Percentiles rank a stretch among this genome's conserved stretches.
Conservation (phyloP, 257 asterid genomes). For the Lycium barbarum region DNA sequence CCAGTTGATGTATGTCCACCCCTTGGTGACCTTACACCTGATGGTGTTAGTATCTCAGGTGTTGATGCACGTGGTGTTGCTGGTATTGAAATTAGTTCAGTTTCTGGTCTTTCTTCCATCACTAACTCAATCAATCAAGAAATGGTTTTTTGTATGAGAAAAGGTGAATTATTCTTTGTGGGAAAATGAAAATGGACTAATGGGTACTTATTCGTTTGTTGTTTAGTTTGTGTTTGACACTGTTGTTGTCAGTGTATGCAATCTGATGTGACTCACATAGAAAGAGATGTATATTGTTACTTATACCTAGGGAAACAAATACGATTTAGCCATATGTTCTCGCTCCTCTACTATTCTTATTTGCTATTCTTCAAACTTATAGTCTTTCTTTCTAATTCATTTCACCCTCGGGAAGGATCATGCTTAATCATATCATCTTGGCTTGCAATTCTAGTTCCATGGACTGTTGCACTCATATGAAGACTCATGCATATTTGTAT, state of each 20-base stretch:
- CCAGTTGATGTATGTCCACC: conserved; percentile 49
- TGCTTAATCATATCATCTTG: no score
- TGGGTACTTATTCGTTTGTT: not conserved
- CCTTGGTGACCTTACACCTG: conserved; percentile 91
- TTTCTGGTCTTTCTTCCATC: conserved; percentile 96
- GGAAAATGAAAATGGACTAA: not conserved
- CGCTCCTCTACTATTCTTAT: no score
- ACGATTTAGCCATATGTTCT: no score
- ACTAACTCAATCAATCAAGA: not conserved
- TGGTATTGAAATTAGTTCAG: conserved; percentile 95
- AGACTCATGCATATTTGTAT: no score
- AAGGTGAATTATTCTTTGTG: not conserved
- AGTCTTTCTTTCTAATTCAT: no score
- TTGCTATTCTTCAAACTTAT: no score
- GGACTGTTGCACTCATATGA: no score
- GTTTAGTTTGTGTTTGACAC: not conserved
- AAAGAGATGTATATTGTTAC: no score
- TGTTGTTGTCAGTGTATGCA: conserved; percentile 4
- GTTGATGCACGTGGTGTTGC: conserved; percentile 98
- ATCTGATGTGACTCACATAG: no score
- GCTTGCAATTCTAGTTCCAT: no score
- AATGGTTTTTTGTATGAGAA: not conserved
- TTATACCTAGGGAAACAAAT: no score
- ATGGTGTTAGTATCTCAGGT: conserved; percentile 91
- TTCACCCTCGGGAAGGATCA: no score